Evolutionary conservation across 768 basidiomycete species (phyloP), one percentile per base, ranked within the genome.

Genomic region (Trametes cubensis): DNA sequence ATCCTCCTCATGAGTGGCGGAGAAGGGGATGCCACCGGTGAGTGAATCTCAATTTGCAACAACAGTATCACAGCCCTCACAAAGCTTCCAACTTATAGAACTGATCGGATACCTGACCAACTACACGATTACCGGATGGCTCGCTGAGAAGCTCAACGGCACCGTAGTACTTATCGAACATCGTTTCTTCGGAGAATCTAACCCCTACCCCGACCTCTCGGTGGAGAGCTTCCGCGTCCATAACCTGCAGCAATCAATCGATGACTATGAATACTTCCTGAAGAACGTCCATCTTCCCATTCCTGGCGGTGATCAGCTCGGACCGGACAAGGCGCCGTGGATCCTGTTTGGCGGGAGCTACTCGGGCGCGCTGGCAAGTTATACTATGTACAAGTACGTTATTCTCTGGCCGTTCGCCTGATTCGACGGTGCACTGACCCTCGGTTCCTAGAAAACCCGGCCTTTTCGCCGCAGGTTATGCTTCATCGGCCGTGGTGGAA

Each of bases 181-280:
- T 68, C 81, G 90, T 20, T 92, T 86, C 78, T 90, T 85, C 63
- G 89, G 89, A 15, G 73, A 82, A 18, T 90, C 88, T 58, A 92
- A 89, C 69, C 89, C 89, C 3, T 80, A 79, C 50, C 75, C 81
- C 21, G 79, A 89, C 69, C 79, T 91, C 25, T 82, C 77, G 28
- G 81, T 81, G 34, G 72, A 80, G 66, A 89, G 85, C 67, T 74
- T 91, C 46, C 73, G 75, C 47, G 65, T 83, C 14, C 86, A 86
- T 69, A 90, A 87, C 1, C 80, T 91, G 47, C 85, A 89, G 69
- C 89, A 91, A 73, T 86, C 88, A 10, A 84, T 89, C 63, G 84
- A 89, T 51, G 89, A 91, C 67, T 72, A 90, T 38, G 87, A 79
- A 14, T 88, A 86, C 72, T 91, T 91, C 67, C 80, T 86, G 15